Conservation (phyloP, 164 flowering plant genomes). For the Dillenia turbinata region DNA sequence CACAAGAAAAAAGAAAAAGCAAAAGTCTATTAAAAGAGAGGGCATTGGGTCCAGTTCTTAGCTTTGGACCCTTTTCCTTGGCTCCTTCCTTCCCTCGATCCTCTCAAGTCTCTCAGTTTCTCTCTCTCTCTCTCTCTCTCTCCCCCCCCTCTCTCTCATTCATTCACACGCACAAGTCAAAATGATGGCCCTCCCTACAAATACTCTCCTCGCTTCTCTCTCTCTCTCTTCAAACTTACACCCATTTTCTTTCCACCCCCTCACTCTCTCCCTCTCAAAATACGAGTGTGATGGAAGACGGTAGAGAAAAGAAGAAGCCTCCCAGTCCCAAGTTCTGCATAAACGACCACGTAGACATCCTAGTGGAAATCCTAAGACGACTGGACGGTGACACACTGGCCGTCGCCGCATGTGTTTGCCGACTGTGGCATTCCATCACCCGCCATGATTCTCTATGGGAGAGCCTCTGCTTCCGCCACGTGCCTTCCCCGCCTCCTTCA, state of each 20-base stretch:
- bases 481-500: constrained; percentile 36
- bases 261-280: constrained; percentile 7
- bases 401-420: constrained; percentile 78
- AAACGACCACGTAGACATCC: constrained; percentile 76
- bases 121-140: constrained; percentile 7
- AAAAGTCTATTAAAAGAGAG: constrained; percentile 6
- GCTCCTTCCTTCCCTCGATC: constrained; percentile 43
- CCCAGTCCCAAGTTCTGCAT: constrained; percentile 34
- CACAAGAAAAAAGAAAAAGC: neutral
- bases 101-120: constrained; percentile 16
- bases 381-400: constrained; percentile 78
- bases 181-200: constrained; percentile 8
- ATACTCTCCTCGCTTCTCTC: neutral
- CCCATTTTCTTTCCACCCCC: neutral
- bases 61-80: constrained; percentile 43
- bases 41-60: constrained; percentile 37
- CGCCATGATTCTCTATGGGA: constrained; percentile 86
- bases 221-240: neutral
- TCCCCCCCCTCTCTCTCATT: constrained; percentile 12
- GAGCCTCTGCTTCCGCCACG: constrained; percentile 71
- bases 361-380: constrained; percentile 64
- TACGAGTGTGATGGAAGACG: constrained; percentile 2
- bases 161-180: constrained; percentile 18
- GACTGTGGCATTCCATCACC: constrained; percentile 64
- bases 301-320: constrained; percentile 4